Conservation (phyloP, 139 green algal genomes). For the Mesotaenium endlicherianum region DNA sequence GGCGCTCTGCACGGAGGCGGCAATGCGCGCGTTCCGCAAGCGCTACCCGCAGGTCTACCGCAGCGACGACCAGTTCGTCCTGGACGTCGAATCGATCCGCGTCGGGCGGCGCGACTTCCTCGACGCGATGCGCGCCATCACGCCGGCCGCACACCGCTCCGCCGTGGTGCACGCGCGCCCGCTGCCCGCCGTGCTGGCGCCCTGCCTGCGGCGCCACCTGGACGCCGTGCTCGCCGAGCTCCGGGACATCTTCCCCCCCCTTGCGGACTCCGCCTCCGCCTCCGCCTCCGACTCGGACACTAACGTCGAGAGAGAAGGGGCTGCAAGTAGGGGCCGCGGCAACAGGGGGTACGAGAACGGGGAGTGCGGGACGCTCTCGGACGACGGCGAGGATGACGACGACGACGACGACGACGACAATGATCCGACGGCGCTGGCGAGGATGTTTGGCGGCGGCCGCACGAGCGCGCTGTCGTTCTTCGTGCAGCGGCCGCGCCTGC, state of each 20-base stretch:
- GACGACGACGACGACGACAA: constrained; percentile 37
- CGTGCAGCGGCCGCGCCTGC: constrained; percentile 55
- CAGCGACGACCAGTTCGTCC: constrained; percentile 52
- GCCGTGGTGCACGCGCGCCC: constrained; percentile 61
- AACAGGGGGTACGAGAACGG: neutral
- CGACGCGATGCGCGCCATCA: constrained; percentile 72
- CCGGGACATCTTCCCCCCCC: constrained; percentile 63
- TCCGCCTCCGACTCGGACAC: constrained; percentile 16
- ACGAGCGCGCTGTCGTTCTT: constrained; percentile 7
- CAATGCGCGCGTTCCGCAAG: constrained; percentile 78
- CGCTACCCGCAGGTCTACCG: constrained; percentile 69
- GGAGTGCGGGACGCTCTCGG: constrained; percentile 10
- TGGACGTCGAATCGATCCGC: constrained; percentile 66
- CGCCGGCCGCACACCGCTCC: constrained; percentile 72
- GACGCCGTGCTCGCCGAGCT: constrained; percentile 37
- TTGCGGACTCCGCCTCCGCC: too few species aligned
- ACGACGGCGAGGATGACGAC: constrained; percentile 27
- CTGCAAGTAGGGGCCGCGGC: neutral
- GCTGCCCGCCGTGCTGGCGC: constrained; percentile 52
- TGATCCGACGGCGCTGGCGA: neutral
- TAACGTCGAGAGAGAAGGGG: constrained; percentile 18
- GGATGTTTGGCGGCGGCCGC: neutral
- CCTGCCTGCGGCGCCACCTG: constrained; percentile 14
- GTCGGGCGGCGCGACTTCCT: constrained; percentile 78
- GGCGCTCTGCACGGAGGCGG: constrained; percentile 88